A percentile compares a stretch with the other conserved stretches of the same genome.
Evolutionary conservation across 441 rosid genomes (phyloP).

Genomic region (Croton laevigatus): DNA sequence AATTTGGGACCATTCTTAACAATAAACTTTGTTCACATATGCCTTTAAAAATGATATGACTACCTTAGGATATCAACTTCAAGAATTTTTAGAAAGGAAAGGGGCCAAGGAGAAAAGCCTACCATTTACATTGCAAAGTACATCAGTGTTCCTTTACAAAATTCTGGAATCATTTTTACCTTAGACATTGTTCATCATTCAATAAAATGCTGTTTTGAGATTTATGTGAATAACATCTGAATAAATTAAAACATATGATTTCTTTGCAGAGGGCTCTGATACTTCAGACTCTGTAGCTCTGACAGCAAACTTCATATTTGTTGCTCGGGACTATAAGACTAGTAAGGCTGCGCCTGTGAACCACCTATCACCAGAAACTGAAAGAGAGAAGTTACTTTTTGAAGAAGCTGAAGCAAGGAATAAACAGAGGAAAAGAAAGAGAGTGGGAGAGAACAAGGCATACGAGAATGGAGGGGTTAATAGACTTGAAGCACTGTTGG

Average conservation of each 20-base stretch:
- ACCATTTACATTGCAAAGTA: neutral
- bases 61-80: neutral
- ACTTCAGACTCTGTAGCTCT: slow-evolving; percentile 51
- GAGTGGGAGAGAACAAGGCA: slow-evolving; percentile 48
- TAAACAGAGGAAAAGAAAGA: slow-evolving; percentile 56
- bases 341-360: slow-evolving; percentile 74
- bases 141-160: neutral
- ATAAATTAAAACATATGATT: slow-evolving; percentile 1
- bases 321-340: slow-evolving; percentile 76
- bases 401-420: slow-evolving; percentile 75
- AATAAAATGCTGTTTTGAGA: neutral
- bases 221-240: neutral
- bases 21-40: neutral
- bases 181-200: neutral
- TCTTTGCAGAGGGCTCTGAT: slow-evolving; percentile 45
- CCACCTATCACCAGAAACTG: slow-evolving; percentile 63
- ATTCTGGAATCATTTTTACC: neutral
- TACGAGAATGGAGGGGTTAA: slow-evolving; percentile 38
- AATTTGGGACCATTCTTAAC: neutral
- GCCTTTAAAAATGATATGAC: neutral
- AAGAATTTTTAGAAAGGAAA: neutral
- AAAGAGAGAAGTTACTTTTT: slow-evolving; percentile 52
- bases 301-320: slow-evolving; percentile 77
- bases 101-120: neutral
- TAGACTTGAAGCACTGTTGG: slow-evolving; percentile 48